Evolutionary conservation across 768 basidiomycete species (phyloP).

Genomic region (Astraeus odoratus): DNA sequence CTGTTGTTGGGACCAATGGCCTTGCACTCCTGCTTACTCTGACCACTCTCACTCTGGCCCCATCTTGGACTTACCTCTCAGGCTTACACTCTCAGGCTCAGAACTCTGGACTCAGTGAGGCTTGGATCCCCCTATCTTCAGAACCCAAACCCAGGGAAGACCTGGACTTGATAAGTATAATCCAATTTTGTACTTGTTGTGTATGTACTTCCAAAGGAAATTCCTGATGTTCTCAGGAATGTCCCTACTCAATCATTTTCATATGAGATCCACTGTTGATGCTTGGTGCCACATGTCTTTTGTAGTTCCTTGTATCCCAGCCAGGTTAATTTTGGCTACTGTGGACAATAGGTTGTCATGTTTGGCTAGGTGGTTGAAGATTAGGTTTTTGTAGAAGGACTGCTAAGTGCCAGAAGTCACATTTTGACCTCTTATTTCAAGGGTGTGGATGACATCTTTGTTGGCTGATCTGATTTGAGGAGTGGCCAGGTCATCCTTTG

Average conservation of each 20-base stretch:
- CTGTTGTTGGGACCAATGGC: too few species aligned
- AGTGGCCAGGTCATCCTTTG: background rate
- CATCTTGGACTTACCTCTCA: too few species aligned
- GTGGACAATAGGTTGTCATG: background rate
- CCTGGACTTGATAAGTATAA: too few species aligned
- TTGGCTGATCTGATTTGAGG: background rate
- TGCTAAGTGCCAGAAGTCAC: background rate
- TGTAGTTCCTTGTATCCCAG: background rate
- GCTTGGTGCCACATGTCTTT: background rate
- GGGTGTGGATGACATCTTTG: background rate
- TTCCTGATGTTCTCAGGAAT: background rate
- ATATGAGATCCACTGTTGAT: background rate
- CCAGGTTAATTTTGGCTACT: background rate
- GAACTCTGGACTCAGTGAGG: too few species aligned
- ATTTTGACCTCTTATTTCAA: background rate
- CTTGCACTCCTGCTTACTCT: too few species aligned
- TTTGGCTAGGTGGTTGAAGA: background rate
- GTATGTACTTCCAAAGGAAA: background rate
- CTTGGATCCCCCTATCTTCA: too few species aligned
- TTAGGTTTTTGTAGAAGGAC: background rate
- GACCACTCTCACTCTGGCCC: too few species aligned
- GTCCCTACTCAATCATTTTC: background rate
- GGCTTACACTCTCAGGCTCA: too few species aligned
- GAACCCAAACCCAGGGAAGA: too few species aligned
- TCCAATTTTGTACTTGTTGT: background rate